Percentiles rank a stretch among this genome's conserved stretches.
Conservation (phyloP, 2,329 filamentous ascomycete genomes). For the Cladosporium sphaerospermum region DNA sequence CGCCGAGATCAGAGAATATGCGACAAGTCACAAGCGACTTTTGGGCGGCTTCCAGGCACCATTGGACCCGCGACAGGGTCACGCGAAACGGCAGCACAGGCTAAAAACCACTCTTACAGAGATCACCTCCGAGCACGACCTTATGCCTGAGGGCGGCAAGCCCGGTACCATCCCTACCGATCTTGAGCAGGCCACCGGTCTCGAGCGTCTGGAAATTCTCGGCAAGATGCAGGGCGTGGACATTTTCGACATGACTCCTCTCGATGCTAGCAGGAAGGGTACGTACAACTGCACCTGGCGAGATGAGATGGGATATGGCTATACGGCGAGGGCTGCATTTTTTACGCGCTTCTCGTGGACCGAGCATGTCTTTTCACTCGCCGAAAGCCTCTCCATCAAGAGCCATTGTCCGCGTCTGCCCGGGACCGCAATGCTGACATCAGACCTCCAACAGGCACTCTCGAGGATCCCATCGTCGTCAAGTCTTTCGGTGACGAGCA, state of each 20-base stretch:
- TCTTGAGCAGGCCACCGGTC: slow-evolving; percentile 90
- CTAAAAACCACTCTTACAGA: slow-evolving; percentile 51
- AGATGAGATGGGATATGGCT: neutral
- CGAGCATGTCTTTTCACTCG: too few relatives aligned
- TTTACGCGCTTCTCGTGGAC: neutral
- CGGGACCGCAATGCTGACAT: neutral
- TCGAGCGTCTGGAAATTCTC: slow-evolving; percentile 96
- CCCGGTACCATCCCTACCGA: slow-evolving; percentile 86
- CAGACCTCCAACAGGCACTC: slow-evolving; percentile 57
- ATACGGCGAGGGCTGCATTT: neutral
- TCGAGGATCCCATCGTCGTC: slow-evolving; percentile 84
- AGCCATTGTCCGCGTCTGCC: neutral
- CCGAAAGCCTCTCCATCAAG: neutral
- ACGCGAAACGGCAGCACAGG: slow-evolving; percentile 17
- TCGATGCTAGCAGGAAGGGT: slow-evolving; percentile 86
- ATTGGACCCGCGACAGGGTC: neutral
- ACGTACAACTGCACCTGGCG: slow-evolving; percentile 26
- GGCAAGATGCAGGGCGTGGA: slow-evolving; percentile 99
- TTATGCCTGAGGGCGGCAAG: slow-evolving; percentile 74
- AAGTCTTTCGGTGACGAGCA: slow-evolving; percentile 93
- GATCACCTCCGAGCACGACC: slow-evolving; percentile 73
- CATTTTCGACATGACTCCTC: slow-evolving; percentile 95
- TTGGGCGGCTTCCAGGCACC: neutral
- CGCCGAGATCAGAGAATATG: too few relatives aligned
- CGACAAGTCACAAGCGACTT: neutral